Percentiles rank a stretch among this genome's conserved stretches.
Conservation (phyloP, 306 rosid species). For the Echinosophora koreensis region DNA sequence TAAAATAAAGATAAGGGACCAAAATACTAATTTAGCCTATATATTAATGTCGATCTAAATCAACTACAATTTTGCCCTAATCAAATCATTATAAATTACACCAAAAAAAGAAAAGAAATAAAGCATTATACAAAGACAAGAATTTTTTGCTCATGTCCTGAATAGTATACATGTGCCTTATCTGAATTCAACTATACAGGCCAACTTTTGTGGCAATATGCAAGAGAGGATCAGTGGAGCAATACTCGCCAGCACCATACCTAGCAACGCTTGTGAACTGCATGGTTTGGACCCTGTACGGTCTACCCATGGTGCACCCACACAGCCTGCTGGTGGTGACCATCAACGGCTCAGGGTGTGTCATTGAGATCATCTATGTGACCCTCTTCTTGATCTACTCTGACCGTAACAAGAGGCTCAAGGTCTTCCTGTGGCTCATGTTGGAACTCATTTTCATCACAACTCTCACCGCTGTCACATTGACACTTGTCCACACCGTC, state of each 20-base stretch:
- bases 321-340: slow-evolving; percentile 71
- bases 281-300: slow-evolving; percentile 86
- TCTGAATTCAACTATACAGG: slow-evolving; percentile 43
- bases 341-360: slow-evolving; percentile 70
- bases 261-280: slow-evolving; percentile 86
- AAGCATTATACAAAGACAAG: too few species aligned
- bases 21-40: too few species aligned
- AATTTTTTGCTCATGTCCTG: background rate
- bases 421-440: slow-evolving; percentile 49
- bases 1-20: too few species aligned
- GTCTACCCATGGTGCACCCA: slow-evolving; percentile 81
- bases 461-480: slow-evolving; percentile 49
- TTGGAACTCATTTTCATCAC: slow-evolving; percentile 61
- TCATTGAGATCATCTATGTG: slow-evolving; percentile 66
- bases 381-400: slow-evolving; percentile 71
- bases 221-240: slow-evolving; percentile 81
- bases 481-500: slow-evolving; percentile 53
- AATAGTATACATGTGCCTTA: background rate
- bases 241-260: slow-evolving; percentile 80
- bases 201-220: slow-evolving; percentile 80
- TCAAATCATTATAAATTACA: background rate
- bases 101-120: too few species aligned
- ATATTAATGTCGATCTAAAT: too few species aligned
- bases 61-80: too few species aligned
- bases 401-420: slow-evolving; percentile 64